phyloP scores from a whole-genome alignment of 1,284 basidiomycete species.

The Leccinum fuscescens region DNA sequence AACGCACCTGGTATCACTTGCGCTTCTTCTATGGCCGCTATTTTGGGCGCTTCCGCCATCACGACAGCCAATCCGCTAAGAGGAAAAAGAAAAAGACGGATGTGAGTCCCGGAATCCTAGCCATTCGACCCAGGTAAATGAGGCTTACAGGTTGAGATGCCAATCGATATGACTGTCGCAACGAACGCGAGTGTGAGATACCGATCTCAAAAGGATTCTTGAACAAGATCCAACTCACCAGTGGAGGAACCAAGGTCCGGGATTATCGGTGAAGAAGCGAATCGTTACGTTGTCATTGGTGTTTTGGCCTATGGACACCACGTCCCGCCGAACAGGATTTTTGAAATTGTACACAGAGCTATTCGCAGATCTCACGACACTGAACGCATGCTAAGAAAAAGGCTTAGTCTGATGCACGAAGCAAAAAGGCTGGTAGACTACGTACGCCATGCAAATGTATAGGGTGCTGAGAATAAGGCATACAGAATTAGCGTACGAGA shows the following conservation, averaged over 20 bases:
- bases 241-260: constrained; percentile 50
- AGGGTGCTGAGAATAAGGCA: constrained; percentile 25
- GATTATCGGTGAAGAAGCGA: constrained; percentile 46
- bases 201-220: background rate
- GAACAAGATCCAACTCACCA: constrained; percentile 32
- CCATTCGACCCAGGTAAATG: background rate
- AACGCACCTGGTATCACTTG: constrained; percentile 22
- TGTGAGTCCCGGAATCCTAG: constrained; percentile 1
- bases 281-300: constrained; percentile 40
- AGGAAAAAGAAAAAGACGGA: background rate
- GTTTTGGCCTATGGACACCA: constrained; percentile 19
- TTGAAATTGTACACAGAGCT: constrained; percentile 22
- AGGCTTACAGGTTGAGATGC: constrained; percentile 36
- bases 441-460: constrained; percentile 38
- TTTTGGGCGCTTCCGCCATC: constrained; percentile 29
- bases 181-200: background rate
- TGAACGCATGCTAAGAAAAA: constrained; percentile 24
- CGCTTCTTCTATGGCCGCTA: constrained; percentile 3
- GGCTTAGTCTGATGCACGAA: background rate
- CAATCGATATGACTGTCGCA: constrained; percentile 38
- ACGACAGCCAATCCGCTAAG: constrained; percentile 36
- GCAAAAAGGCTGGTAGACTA: background rate
- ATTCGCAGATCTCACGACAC: constrained; percentile 24
- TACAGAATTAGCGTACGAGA: constrained; percentile 5
- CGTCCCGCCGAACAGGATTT: constrained; percentile 31